phyloP scores from a whole-genome alignment of 2,329 filamentous ascomycete genomes.

The Exophiala sp. region DNA sequence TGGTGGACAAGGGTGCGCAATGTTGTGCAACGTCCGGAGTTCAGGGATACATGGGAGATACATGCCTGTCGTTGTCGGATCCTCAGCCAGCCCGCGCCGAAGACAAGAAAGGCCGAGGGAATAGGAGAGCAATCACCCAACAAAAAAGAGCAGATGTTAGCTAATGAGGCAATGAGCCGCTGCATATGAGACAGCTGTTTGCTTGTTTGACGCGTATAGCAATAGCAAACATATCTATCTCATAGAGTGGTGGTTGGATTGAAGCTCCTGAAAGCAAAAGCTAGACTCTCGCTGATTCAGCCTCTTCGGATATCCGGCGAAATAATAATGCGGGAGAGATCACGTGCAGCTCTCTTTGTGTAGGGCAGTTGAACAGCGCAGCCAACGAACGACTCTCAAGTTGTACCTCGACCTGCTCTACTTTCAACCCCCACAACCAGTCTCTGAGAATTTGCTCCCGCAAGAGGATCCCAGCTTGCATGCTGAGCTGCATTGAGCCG shows the following conservation, averaged over 20 bases:
- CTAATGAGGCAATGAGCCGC: neutral
- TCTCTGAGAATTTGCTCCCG: no score
- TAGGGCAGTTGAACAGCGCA: neutral
- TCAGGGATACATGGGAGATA: neutral
- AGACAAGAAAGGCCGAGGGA: neutral
- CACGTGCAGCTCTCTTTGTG: neutral
- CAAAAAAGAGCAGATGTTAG: neutral
- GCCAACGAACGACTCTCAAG: neutral
- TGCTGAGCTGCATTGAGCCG: constrained; percentile 8
- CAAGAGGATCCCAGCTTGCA: neutral
- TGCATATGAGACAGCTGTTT: neutral
- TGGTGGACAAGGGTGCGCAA: constrained; percentile 2
- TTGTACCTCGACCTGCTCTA: neutral
- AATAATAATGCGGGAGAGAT: neutral
- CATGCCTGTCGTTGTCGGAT: neutral
- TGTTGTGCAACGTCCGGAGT: constrained; percentile 11
- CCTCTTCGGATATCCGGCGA: neutral
- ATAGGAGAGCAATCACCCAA: neutral
- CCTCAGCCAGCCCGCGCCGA: neutral
- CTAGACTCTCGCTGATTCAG: neutral
- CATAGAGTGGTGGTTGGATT: neutral
- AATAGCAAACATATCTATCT: neutral
- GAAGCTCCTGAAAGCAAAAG: no score
- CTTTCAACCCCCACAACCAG: neutral
- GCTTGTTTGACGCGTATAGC: neutral